A percentile compares a stretch with the other conserved stretches of the same genome.
These are phyloP conservation scores for Penicillium fuscoglaucum DNA, from an alignment of 2,329 filamentous ascomycete genomes.

Conservation along the genomic window DNA sequence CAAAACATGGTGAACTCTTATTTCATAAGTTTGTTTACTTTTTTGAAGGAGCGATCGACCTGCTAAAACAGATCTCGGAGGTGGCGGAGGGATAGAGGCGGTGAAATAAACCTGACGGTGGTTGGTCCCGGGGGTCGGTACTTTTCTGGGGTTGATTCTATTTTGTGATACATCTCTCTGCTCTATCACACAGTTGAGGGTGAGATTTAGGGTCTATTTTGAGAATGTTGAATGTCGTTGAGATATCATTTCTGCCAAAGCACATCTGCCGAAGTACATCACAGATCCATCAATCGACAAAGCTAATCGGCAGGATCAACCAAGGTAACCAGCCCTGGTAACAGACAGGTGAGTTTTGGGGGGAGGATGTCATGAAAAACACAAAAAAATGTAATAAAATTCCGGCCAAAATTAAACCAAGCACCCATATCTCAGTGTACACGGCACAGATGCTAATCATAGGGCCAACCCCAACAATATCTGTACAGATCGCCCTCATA, in stretches of 20 bases:
- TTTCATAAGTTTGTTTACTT: background rate
- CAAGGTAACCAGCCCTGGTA: background rate
- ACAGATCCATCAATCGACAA: constrained; percentile 1
- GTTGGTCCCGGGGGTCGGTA: background rate
- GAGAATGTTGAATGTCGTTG: background rate
- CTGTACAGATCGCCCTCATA: constrained; percentile 22
- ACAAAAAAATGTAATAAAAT: constrained; percentile 9
- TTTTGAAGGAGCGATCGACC: background rate
- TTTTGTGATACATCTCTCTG: constrained; percentile 1
- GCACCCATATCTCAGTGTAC: constrained; percentile 1
- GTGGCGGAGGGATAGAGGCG: constrained; percentile 9
- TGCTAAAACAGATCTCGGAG: background rate
- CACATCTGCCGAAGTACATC: background rate
- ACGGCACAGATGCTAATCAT: constrained; percentile 7
- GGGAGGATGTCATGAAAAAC: background rate
- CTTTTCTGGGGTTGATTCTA: background rate
- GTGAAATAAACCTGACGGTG: constrained; percentile 4
- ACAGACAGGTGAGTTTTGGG: background rate
- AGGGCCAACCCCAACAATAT: constrained; percentile 11
- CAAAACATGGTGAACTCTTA: constrained; percentile 29
- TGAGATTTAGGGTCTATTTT: background rate
- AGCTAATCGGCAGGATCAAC: constrained; percentile 7
- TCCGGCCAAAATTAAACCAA: background rate
- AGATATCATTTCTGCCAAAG: background rate
- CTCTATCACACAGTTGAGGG: background rate